Base-by-base conservation (phyloP, 805 yeast species). In the Hemisphaericaspora nanyangensis region DNA sequence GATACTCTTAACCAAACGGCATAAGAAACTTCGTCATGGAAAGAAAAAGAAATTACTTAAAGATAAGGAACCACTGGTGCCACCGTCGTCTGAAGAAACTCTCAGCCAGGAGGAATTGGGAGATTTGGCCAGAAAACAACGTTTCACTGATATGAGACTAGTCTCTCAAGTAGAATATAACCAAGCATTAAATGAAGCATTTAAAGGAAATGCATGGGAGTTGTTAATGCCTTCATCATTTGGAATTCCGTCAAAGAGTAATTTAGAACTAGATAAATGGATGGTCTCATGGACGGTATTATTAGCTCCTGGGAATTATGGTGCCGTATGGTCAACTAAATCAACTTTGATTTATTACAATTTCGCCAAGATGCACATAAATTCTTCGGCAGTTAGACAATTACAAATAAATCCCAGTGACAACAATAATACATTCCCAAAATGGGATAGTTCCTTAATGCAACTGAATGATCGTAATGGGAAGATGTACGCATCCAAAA, bases 271-370 rank as follows among this genome's bases (percentile, higher is more conserved):
- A 27, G 89, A 82, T 51, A 79, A 75, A 56, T 82, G 89, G 89
- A 82, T 82, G 86, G 85, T 82, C 4, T 80, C 82, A 16, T 82
- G 89, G 89, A 79, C 89, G 0, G 85, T 82, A 8, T 56, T 81
- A 29, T 59, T 82, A 16, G 76, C 84, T 3, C 84, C 85, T 1
- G 70, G 77, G 34, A 70, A 70, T 35, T 76, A 79, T 28, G 72
- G 72, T 1, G 60, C 70, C 0, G 71, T 69, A 8, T 82, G 89
- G 89, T 76, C 84, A 7, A 74, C 84, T 1, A 82, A 82, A 49
- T 79, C 85, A 1, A 80, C 87, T 0, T 62, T 82, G 42, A 76
- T 82, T 31, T 82, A 82, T 52, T 82, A 82, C 51, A 81, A 82
- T 51, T 82, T 81, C 65, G 89, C 89, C 25, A 79, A 80, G 50